Conservation (phyloP, 495 filamentous ascomycete genomes). For the Cairneyella variabilis region DNA sequence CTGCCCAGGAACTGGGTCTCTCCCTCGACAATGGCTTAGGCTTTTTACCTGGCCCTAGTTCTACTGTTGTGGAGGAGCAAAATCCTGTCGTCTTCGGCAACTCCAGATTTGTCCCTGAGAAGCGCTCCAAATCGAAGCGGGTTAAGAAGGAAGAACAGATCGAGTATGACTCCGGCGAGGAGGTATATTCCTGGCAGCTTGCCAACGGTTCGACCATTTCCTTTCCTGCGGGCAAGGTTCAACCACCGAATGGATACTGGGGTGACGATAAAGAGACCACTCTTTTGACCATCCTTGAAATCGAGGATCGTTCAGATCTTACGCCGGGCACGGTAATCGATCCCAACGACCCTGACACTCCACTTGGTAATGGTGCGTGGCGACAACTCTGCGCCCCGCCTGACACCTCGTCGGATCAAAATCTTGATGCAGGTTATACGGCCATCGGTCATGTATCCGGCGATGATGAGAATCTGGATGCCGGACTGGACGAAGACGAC, state of each 20-base stretch:
- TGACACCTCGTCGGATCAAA: no score
- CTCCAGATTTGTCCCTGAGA: conserved; percentile 19
- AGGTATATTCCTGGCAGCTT: no score
- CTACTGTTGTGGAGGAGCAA: conserved; percentile 3
- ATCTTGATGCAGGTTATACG: conserved; percentile 24
- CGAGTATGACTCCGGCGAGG: no score
- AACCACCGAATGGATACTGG: not conserved
- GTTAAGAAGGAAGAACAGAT: not conserved
- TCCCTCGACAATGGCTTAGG: conserved; percentile 54
- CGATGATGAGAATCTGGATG: no score
- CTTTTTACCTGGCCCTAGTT: conserved; percentile 39
- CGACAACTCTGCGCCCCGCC: no score
- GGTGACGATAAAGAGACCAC: not conserved
- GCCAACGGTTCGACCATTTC: no score
- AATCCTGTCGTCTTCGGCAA: conserved; percentile 22
- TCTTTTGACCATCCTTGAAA: not conserved
- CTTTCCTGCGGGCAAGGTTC: no score
- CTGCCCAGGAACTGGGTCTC: conserved; percentile 46
- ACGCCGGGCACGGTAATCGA: not conserved
- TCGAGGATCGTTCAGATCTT: not conserved
- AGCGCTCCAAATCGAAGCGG: not conserved
- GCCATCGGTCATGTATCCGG: conserved; percentile 8
- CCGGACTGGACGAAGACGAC: no score
- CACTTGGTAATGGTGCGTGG: not conserved
- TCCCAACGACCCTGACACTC: not conserved